Evolutionary conservation across 805 yeast genomes (phyloP).

Genomic region (Saturnispora ahearnii): DNA sequence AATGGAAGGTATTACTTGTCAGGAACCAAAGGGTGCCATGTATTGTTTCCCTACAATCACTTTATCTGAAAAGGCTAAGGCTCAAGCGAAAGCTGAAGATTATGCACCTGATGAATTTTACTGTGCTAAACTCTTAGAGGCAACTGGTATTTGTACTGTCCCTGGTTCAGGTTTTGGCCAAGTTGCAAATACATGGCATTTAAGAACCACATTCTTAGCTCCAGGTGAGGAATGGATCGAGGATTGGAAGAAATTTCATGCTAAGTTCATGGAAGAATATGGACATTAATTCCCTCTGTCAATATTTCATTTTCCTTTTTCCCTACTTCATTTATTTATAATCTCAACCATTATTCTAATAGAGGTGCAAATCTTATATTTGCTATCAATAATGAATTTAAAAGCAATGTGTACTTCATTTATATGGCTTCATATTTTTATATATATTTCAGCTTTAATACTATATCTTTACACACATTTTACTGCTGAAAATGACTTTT

Average conservation of each 20-base stretch:
- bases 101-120: slow-evolving; percentile 78
- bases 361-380: too few relatives aligned
- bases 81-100: slow-evolving; percentile 47
- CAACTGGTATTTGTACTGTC: slow-evolving; percentile 92
- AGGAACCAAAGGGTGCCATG: slow-evolving; percentile 96
- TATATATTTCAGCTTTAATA: too few relatives aligned
- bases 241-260: slow-evolving; percentile 72
- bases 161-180: slow-evolving; percentile 99
- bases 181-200: slow-evolving; percentile 77
- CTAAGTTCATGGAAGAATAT: slow-evolving; percentile 53
- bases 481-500: background rate
- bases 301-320: too few relatives aligned
- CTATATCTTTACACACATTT: too few relatives aligned
- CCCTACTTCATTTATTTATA: too few relatives aligned
- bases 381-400: too few relatives aligned
- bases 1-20: slow-evolving; percentile 79
- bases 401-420: too few relatives aligned
- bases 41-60: slow-evolving; percentile 79
- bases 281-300: slow-evolving; percentile 10
- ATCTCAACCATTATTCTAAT: too few relatives aligned
- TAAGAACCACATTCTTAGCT: slow-evolving; percentile 94
- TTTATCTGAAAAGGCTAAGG: slow-evolving; percentile 54
- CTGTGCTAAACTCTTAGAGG: slow-evolving; percentile 72
- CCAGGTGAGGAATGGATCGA: slow-evolving; percentile 90
- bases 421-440: too few relatives aligned